phyloP scores from a whole-genome alignment of 805 yeast genomes.

The Lachancea kluyveri region DNA sequence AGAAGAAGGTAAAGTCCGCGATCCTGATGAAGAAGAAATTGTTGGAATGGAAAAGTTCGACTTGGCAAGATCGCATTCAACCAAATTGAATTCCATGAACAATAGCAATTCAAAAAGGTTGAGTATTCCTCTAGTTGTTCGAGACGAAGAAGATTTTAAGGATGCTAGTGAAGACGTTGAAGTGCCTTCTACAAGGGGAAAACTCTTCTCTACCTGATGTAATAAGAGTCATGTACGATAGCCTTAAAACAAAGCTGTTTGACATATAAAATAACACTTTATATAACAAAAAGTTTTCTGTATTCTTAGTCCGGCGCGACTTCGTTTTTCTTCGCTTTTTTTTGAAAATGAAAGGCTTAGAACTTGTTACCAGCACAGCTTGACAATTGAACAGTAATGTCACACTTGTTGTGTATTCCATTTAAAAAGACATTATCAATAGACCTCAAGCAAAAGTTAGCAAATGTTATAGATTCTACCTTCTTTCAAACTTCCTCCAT shows the following conservation, averaged over 20 bases:
- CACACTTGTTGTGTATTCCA: constrained; percentile 46
- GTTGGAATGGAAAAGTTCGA: constrained; percentile 28
- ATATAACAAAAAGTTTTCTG: neutral
- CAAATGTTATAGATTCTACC: constrained; percentile 42
- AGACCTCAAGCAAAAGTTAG: constrained; percentile 35
- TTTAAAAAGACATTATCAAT: constrained; percentile 40
- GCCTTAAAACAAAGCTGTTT: neutral
- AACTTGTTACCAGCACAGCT: no score
- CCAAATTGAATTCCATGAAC: constrained; percentile 12
- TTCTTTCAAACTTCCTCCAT: constrained; percentile 38
- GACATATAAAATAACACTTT: neutral
- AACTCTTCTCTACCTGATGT: constrained; percentile 15
- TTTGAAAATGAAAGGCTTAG: no score
- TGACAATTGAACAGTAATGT: no score
- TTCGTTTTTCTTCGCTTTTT: no score
- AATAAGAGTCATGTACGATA: neutral
- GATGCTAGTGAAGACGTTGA: constrained; percentile 27
- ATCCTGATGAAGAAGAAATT: constrained; percentile 31
- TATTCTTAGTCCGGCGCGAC: no score
- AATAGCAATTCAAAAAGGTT: constrained; percentile 13
- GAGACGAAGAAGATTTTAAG: constrained; percentile 22
- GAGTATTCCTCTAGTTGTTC: constrained; percentile 6
- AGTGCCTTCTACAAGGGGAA: constrained; percentile 25
- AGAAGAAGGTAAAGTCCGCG: constrained; percentile 21
- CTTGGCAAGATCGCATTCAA: constrained; percentile 25